Evolutionary conservation across 129 eudicot genomes (phyloP).

Genomic region (Chrysanthemum seticuspe): DNA sequence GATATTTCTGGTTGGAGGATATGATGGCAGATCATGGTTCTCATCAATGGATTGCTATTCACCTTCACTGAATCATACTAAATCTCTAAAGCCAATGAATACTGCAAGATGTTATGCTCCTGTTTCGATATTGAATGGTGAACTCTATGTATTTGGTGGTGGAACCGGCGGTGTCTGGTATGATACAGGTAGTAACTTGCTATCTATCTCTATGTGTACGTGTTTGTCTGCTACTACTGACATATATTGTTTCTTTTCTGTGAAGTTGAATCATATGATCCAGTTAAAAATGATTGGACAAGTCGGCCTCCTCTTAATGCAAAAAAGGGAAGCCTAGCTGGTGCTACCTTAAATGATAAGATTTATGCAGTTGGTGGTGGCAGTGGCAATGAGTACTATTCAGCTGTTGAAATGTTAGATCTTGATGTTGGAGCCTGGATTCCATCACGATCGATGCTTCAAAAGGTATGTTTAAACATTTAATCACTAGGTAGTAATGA

Average conservation of each 20-base stretch:
- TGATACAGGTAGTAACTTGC: slow-evolving; percentile 56
- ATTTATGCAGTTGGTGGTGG: slow-evolving; percentile 87
- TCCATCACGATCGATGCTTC: slow-evolving; percentile 58
- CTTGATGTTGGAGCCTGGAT: slow-evolving; percentile 69
- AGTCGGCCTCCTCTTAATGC: slow-evolving; percentile 49
- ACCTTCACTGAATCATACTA: slow-evolving; percentile 45
- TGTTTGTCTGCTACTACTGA: slow-evolving; percentile 20
- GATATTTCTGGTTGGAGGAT: slow-evolving; percentile 67
- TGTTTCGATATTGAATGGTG: slow-evolving; percentile 49
- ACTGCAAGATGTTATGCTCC: slow-evolving; percentile 55
- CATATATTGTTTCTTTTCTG: not conserved
- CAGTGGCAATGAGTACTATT: slow-evolving; percentile 49
- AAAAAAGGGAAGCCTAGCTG: slow-evolving; percentile 71
- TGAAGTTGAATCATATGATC: slow-evolving; percentile 74
- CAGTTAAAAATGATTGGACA: slow-evolving; percentile 52
- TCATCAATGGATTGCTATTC: slow-evolving; percentile 56
- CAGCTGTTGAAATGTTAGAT: slow-evolving; percentile 79
- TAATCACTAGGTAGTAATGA: not conserved
- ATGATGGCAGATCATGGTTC: slow-evolving; percentile 63
- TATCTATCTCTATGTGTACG: not conserved
- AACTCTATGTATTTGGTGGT: slow-evolving; percentile 77
- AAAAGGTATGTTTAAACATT: slow-evolving; percentile 46
- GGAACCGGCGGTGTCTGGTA: slow-evolving; percentile 60
- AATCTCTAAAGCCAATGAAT: slow-evolving; percentile 54
- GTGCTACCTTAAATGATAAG: slow-evolving; percentile 58